A percentile compares a stretch with the other conserved stretches of the same genome.
Conservation (phyloP, 2,329 filamentous ascomycete genomes). For the Cytospora leucostoma region DNA sequence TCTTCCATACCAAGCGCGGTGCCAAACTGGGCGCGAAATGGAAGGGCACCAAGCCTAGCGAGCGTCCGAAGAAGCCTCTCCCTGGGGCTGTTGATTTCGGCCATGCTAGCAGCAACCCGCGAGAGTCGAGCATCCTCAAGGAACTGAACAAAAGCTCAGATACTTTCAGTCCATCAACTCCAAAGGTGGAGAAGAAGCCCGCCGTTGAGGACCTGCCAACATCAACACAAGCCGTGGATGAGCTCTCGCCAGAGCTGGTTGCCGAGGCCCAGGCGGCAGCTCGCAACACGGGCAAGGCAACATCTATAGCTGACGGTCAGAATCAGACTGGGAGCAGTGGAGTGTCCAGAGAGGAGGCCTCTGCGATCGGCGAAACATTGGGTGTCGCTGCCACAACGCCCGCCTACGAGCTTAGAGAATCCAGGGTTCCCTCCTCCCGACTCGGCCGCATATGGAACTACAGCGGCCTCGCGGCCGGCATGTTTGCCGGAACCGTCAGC, state of each 20-base stretch:
- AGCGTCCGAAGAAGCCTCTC: conserved; percentile 8
- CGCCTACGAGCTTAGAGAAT: conserved; percentile 77
- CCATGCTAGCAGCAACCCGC: background rate
- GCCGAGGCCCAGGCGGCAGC: background rate
- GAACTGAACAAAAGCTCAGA: conserved; percentile 3
- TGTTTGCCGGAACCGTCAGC: conserved; percentile 88
- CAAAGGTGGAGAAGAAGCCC: background rate
- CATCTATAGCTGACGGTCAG: conserved; percentile 9
- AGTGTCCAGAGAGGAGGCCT: conserved; percentile 32
- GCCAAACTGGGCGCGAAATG: conserved; percentile 21
- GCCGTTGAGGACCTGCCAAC: background rate
- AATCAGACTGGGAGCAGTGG: background rate
- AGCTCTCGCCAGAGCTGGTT: background rate
- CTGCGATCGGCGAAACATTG: conserved; percentile 31
- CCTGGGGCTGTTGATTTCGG: conserved; percentile 15
- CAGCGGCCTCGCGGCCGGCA: conserved; percentile 85
- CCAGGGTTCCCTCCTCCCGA: conserved; percentile 84
- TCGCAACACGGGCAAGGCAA: too few species aligned
- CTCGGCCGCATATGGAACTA: conserved; percentile 94
- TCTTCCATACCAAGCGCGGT: conserved; percentile 26
- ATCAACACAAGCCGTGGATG: background rate
- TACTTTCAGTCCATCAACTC: background rate
- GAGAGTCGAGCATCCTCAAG: conserved; percentile 14
- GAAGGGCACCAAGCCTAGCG: conserved; percentile 22
- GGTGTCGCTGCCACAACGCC: conserved; percentile 33